Evolutionary conservation across 2,329 filamentous ascomycete genomes (phyloP), one percentile per base, ranked within the genome.

Genomic region (Arthrobotrys sinensis): DNA sequence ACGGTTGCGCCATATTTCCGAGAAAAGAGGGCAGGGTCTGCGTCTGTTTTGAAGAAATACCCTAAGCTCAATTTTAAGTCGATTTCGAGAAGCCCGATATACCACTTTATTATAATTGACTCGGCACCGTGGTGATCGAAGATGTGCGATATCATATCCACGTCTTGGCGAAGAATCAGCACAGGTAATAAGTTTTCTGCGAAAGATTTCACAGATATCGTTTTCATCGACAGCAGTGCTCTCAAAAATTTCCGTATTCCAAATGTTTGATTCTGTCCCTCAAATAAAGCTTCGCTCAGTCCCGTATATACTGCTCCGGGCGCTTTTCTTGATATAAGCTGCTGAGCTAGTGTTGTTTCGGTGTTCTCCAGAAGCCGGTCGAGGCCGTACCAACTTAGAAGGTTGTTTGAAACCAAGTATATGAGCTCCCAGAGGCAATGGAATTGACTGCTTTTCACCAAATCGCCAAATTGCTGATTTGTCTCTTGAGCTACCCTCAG

Each of bases 131-230:
- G 55, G 0, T 24, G 43, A 14, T 19, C 3, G n/a, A 71, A 53
- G 7, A 71, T 50, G 34, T 71, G 55, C n/a, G 4, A 32, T 52
- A 71, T 63, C 3, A 71, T 43, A 16, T 71, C 67, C 21, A 19
- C 16, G 7, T 71, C 67, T 2, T n/a, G 24, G 8, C 67, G 40
- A 6, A 71, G 11, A 10, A 71, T 71, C 4, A 71, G 67, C 32
- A 63, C 19, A 0, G 67, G 67, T n/a, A 71, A 21, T 10, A 71
- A 10, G 21, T 63, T 71, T 19, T 71, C 67, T 0, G 24, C 24
- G 12, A 53, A 21, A n/a, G 3, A n/a, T 40, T 36, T 11, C 4
- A 71, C 32, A 0, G 67, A 28, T n/a, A 63, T 19, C 7, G 28
- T 43, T 43, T 40, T 43, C 10, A 53, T 43, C n/a, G 53, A 63